A percentile compares a stretch with the other conserved stretches of the same genome.
These are phyloP conservation scores for Ogataea hybrid DNA, from an alignment of 1,139 yeast species.

Conservation along the genomic window DNA sequence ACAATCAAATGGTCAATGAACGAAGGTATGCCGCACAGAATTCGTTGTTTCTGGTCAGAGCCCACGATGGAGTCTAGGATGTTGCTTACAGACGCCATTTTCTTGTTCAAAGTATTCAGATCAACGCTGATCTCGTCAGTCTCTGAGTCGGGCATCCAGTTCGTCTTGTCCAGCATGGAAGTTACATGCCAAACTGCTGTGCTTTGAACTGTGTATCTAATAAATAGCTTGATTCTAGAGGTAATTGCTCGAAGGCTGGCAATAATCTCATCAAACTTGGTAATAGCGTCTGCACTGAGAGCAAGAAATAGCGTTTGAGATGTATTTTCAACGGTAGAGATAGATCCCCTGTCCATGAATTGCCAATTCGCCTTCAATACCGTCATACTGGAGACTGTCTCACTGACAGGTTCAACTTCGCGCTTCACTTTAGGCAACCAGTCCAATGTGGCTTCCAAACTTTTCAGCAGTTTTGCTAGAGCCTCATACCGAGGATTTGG, in stretches of 20 bases:
- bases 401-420: slow-evolving; percentile 37
- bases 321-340: slow-evolving; percentile 1
- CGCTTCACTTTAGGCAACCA: slow-evolving; percentile 56
- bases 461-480: slow-evolving; percentile 46
- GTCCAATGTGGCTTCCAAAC: slow-evolving; percentile 47
- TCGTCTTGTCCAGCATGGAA: slow-evolving; percentile 40
- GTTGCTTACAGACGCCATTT: slow-evolving; percentile 50
- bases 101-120: slow-evolving; percentile 59
- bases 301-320: slow-evolving; percentile 27
- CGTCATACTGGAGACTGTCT: slow-evolving; percentile 16
- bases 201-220: slow-evolving; percentile 66
- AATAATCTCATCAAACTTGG: slow-evolving; percentile 49
- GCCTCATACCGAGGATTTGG: slow-evolving; percentile 38
- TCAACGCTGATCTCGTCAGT: slow-evolving; percentile 66
- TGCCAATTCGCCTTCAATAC: slow-evolving; percentile 31
- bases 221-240: slow-evolving; percentile 48
- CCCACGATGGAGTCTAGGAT: slow-evolving; percentile 23
- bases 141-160: slow-evolving; percentile 47
- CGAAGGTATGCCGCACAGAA: slow-evolving; percentile 51
- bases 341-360: slow-evolving; percentile 19
- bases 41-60: slow-evolving; percentile 28
- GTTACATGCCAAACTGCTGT: slow-evolving; percentile 62
- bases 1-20: slow-evolving; percentile 59
- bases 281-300: slow-evolving; percentile 41
- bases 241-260: slow-evolving; percentile 45